A percentile compares a stretch with the other conserved stretches of the same genome.
Conservation (phyloP, 1,284 basidiomycete genomes). For the Sporisorium iseilematis-ciliati region DNA sequence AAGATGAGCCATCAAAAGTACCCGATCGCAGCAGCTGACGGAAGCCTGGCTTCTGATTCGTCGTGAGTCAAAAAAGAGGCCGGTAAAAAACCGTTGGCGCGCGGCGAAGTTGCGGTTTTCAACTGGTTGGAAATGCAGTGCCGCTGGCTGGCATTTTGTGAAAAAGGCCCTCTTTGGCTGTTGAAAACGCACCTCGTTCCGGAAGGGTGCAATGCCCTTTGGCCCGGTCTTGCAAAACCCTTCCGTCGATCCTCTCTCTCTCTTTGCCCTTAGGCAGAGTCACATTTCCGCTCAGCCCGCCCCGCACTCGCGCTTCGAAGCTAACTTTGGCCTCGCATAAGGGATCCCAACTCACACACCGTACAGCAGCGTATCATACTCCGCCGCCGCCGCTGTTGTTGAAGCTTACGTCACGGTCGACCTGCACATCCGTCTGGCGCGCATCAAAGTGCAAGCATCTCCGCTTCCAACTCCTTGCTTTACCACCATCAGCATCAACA, state of each 20-base stretch:
- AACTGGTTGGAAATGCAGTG: not conserved
- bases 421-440: not conserved
- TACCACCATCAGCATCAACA: not conserved
- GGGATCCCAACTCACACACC: not conserved
- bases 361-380: too few species aligned
- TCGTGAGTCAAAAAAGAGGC: conserved; percentile 8
- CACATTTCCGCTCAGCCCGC: conserved; percentile 5
- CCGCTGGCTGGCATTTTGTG: conserved; percentile 1
- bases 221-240: conserved; percentile 9
- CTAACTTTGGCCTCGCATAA: too few species aligned
- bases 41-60: conserved; percentile 28
- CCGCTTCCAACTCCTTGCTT: not conserved
- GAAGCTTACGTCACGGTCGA: not conserved
- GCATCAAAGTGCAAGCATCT: not conserved
- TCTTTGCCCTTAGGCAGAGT: not conserved
- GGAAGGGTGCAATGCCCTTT: conserved; percentile 8
- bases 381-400: not conserved
- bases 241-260: conserved; percentile 4
- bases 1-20: not conserved
- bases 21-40: conserved; percentile 15
- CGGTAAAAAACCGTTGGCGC: not conserved
- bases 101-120: not conserved
- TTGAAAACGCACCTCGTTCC: conserved; percentile 32
- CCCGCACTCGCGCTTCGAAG: not conserved
- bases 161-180: conserved; percentile 4